Base-by-base conservation (phyloP, 2,329 filamentous ascomycete genomes). In the Fusarium nanum region DNA sequence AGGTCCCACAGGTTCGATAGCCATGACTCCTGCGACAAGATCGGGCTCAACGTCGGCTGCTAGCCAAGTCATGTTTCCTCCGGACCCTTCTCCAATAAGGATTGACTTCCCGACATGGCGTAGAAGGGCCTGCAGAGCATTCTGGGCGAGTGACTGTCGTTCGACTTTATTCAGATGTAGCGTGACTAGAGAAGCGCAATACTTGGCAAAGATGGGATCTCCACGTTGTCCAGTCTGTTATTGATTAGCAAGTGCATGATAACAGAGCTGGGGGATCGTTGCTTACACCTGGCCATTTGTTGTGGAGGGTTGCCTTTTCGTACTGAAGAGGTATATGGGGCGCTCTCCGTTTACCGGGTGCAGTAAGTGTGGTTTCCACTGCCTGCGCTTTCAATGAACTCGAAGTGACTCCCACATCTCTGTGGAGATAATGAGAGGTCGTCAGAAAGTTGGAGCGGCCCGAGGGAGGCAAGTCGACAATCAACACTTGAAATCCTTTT, bases 1-100 rank as follows among this genome's bases (percentile, higher is more conserved):
- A 2, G 87, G 86, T 0, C 87, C 87, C 6, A 78, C 74, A 0
- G 87, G 87, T 70, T 89, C 87, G 14, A 89, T 65, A 1, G 82
- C 79, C 3, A 89, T 75, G 22, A 88, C 81, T 1, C 78, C 83
- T 22, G 81, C 81, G 3, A 88, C 83, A 1, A 84, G 76, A 0
- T 82, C 68, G 0, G 87, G 86, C 6, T 81, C 74, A 4, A 77
- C 75, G 68, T 90, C 87, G 3, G 83, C 84, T 11, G 84, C 79
- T 11, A 84, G 78, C 82, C 81, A 86, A 11, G 79, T 81, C 62
- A 82, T 81, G 13, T 78, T 78, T 1, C 83, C 82, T 6, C 84
- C 83, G 18, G 86, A 81, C 1, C 84, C 86, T 65, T 89, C 84
- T 0, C 83, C 83, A 13, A 89, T 65, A 5, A 88, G 71, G 42